These are phyloP conservation scores for Chloromonas sp. DNA, from an alignment of 163 green algal genomes.

Conservation along the genomic window DNA sequence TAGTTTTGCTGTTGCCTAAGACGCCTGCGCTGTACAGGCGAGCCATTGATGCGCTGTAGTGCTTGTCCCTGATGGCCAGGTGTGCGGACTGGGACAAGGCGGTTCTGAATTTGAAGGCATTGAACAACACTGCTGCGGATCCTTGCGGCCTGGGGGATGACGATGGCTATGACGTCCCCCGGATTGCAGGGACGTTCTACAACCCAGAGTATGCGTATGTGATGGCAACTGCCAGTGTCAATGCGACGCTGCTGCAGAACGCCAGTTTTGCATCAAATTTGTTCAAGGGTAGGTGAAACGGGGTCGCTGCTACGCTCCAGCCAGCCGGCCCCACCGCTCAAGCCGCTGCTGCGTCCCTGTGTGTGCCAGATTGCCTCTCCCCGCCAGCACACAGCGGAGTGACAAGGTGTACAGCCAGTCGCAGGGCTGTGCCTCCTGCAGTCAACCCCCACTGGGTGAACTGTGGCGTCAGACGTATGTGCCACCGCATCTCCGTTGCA, in stretches of 20 bases:
- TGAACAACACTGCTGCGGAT: background rate
- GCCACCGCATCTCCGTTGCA: too few relatives aligned
- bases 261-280: background rate
- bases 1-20: too few relatives aligned
- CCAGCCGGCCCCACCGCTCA: too few relatives aligned
- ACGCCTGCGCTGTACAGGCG: too few relatives aligned
- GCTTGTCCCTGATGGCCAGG: background rate
- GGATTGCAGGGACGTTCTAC: conserved; percentile 6
- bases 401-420: too few relatives aligned
- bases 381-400: too few relatives aligned
- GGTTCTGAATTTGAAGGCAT: background rate
- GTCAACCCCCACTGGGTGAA: too few relatives aligned
- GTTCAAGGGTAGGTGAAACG: background rate
- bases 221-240: background rate
- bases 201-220: background rate
- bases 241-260: background rate
- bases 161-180: background rate
- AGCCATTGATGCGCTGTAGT: background rate
- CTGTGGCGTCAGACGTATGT: too few relatives aligned
- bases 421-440: too few relatives aligned
- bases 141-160: background rate
- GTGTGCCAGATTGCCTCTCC: too few relatives aligned
- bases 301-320: too few relatives aligned
- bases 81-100: background rate
- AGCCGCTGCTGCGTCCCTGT: too few relatives aligned